phyloP scores from a whole-genome alignment of 2,329 filamentous ascomycete genomes.

The Plenodomus biglobosus region DNA sequence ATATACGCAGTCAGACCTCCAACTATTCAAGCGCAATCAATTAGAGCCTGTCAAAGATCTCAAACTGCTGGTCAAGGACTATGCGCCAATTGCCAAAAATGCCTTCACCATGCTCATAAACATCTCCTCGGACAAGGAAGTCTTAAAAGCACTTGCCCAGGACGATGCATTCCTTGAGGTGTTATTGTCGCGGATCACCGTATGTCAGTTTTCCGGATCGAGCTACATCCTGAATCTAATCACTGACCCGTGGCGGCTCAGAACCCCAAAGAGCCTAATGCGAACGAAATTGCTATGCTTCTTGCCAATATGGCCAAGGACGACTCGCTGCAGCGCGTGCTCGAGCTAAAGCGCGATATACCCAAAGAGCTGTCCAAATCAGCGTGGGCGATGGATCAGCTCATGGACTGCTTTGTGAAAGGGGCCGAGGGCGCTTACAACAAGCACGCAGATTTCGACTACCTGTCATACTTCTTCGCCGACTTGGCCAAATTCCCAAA shows the following conservation, averaged over 20 bases:
- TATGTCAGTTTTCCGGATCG: slow-evolving; percentile 57
- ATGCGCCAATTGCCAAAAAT: slow-evolving; percentile 89
- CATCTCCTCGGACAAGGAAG: slow-evolving; percentile 72
- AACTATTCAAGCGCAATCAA: slow-evolving; percentile 80
- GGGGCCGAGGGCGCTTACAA: slow-evolving; percentile 82
- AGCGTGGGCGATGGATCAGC: slow-evolving; percentile 77
- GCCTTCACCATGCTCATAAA: slow-evolving; percentile 89
- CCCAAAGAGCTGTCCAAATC: slow-evolving; percentile 73
- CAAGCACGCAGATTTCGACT: slow-evolving; percentile 83
- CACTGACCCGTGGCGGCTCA: slow-evolving; percentile 38
- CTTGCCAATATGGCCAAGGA: slow-evolving; percentile 88
- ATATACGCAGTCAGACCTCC: slow-evolving; percentile 73
- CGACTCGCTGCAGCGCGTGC: slow-evolving; percentile 68
- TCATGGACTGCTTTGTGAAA: slow-evolving; percentile 95
- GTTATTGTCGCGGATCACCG: slow-evolving; percentile 71
- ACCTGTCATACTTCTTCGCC: slow-evolving; percentile 90
- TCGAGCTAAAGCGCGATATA: slow-evolving; percentile 66
- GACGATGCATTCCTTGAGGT: slow-evolving; percentile 81
- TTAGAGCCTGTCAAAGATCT: slow-evolving; percentile 81
- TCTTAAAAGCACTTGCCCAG: slow-evolving; percentile 70
- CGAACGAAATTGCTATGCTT: slow-evolving; percentile 85
- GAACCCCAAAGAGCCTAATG: slow-evolving; percentile 75
- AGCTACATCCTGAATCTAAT: neutral
- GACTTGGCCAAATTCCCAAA: slow-evolving; percentile 80
- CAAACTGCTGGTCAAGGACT: slow-evolving; percentile 83